phyloP scores from a whole-genome alignment of 257 asterid species.

The Solanum sparsipilum region DNA sequence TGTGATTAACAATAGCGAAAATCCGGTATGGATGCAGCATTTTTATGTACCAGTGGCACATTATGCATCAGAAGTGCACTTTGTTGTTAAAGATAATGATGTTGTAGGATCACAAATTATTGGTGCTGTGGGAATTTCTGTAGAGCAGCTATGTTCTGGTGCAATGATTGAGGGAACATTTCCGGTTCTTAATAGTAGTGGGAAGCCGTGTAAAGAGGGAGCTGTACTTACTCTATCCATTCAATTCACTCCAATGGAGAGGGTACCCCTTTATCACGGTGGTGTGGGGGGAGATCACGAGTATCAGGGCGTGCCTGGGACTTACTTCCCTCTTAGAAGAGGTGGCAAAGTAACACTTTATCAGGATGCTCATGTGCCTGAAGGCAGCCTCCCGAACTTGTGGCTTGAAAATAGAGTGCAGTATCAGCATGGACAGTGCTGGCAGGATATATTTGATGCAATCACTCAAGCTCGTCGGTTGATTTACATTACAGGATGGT shows the following conservation, averaged over 20 bases:
- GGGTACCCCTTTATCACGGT: constrained; percentile 41
- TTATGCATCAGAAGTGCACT: constrained; percentile 70
- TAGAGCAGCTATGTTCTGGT: constrained; percentile 46
- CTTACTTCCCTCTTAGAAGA: constrained; percentile 65
- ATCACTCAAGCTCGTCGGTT: constrained; percentile 60
- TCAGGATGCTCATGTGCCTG: constrained; percentile 78
- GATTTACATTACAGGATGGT: constrained; percentile 89
- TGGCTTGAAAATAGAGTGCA: constrained; percentile 29
- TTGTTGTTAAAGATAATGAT: constrained; percentile 80
- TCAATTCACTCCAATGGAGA: constrained; percentile 55
- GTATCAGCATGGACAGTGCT: constrained; percentile 50
- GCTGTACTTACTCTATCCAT: constrained; percentile 59
- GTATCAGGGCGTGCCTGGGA: constrained; percentile 60
- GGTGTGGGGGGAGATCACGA: constrained; percentile 62
- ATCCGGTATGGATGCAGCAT: constrained; percentile 87
- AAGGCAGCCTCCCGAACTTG: constrained; percentile 39
- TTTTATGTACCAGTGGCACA: constrained; percentile 83
- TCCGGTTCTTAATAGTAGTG: constrained; percentile 46
- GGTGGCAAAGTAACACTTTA: constrained; percentile 70
- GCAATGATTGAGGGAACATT: constrained; percentile 37
- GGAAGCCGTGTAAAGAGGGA: constrained; percentile 53
- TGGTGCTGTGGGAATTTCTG: constrained; percentile 79
- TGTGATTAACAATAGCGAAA: constrained; percentile 56
- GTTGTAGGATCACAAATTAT: constrained; percentile 75
- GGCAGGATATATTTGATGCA: constrained; percentile 76